These are phyloP conservation scores for Quercus alba DNA, from an alignment of 306 rosid genomes.

Conservation along the genomic window DNA sequence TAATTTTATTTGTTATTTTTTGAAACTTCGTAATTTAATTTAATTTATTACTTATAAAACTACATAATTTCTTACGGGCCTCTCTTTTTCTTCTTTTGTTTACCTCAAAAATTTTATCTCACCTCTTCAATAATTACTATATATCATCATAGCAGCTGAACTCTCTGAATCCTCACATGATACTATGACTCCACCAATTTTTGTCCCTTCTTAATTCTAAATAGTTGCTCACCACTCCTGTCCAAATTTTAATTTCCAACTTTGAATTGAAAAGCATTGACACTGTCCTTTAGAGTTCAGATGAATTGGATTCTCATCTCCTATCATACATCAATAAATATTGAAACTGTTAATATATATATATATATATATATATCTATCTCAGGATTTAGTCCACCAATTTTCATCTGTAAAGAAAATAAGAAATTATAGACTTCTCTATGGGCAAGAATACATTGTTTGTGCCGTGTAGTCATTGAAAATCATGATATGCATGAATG, in stretches of 20 bases:
- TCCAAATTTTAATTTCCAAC: background rate
- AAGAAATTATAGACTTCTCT: too few relatives aligned
- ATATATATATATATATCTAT: too few relatives aligned
- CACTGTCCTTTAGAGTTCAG: background rate
- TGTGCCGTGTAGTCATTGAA: background rate
- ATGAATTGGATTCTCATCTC: too few relatives aligned
- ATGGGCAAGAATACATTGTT: background rate
- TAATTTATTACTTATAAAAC: too few relatives aligned
- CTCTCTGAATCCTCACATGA: slow-evolving; percentile 38
- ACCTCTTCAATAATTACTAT: background rate
- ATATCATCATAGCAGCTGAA: slow-evolving; percentile 18
- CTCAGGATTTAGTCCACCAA: background rate
- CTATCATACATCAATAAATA: too few relatives aligned
- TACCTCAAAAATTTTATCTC: background rate
- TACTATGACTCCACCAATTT: slow-evolving; percentile 23
- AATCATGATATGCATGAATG: slow-evolving; percentile 12
- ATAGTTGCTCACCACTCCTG: background rate
- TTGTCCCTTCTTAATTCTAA: slow-evolving; percentile 19
- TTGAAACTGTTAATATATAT: background rate
- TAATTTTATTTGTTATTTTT: too few relatives aligned
- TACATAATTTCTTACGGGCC: too few relatives aligned
- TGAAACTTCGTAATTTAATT: too few relatives aligned
- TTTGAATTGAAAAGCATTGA: background rate
- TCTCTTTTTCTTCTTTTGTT: slow-evolving; percentile 10
- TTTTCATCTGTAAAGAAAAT: background rate